phyloP scores from a whole-genome alignment of 352 stramenopile genomes.

The Phytopythium delawarense region DNA sequence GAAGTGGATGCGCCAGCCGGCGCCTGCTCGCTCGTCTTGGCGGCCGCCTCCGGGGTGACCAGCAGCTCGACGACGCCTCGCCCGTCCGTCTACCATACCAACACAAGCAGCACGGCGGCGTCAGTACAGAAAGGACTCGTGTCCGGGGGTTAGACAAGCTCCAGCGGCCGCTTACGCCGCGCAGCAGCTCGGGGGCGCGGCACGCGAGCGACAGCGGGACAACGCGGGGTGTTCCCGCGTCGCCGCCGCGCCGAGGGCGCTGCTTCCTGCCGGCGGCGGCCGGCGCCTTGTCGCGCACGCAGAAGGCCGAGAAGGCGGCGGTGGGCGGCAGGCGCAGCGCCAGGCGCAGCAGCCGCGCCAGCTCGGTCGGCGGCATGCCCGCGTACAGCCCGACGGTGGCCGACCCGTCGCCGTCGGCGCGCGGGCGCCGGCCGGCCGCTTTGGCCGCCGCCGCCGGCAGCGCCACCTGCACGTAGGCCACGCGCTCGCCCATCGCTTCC shows the following conservation, averaged over 20 bases:
- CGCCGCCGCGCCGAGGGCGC: slow-evolving; percentile 3
- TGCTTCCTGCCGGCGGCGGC: not conserved
- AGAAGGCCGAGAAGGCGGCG: slow-evolving; percentile 33
- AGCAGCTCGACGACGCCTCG: slow-evolving; percentile 2
- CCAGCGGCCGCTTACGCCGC: not conserved
- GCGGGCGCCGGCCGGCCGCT: not conserved
- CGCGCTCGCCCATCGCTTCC: slow-evolving; percentile 8
- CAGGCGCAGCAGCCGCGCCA: slow-evolving; percentile 32
- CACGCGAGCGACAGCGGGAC: slow-evolving; percentile 65
- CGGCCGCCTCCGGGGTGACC: slow-evolving; percentile 21
- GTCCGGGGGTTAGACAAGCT: not conserved
- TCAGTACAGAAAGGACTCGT: not conserved
- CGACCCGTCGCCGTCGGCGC: not conserved
- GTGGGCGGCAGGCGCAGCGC: slow-evolving; percentile 22
- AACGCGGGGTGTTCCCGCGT: slow-evolving; percentile 19
- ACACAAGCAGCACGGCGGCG: not conserved
- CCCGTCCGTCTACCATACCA: not conserved
- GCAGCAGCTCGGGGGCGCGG: slow-evolving; percentile 37
- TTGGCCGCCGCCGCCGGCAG: not conserved
- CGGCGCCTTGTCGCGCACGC: slow-evolving; percentile 11
- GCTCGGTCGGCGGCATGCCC: slow-evolving; percentile 41
- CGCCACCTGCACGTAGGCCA: slow-evolving; percentile 24
- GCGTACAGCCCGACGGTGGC: slow-evolving; percentile 50
- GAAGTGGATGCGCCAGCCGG: not conserved
- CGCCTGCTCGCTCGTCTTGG: not conserved